These are phyloP conservation scores for Sisymbrium altissimum DNA, from an alignment of 345 rosid species.

Conservation along the genomic window DNA sequence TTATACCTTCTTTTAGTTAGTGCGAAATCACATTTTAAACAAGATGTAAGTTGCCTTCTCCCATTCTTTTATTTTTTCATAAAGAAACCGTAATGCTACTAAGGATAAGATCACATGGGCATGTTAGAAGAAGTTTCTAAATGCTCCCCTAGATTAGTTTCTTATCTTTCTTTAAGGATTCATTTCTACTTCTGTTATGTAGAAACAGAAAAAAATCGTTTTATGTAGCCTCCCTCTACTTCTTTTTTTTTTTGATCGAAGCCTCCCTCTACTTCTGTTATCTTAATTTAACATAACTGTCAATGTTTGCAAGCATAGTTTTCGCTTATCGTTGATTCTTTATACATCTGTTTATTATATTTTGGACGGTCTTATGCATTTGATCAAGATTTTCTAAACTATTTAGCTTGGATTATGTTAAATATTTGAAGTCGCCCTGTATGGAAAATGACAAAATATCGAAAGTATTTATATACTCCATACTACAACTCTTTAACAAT, in stretches of 20 bases:
- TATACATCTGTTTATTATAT: neutral
- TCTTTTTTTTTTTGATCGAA: too few species aligned
- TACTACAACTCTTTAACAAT: neutral
- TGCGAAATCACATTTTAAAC: neutral
- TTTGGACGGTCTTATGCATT: neutral
- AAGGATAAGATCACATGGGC: neutral
- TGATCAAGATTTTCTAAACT: too few species aligned
- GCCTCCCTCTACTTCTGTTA: neutral
- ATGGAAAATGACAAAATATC: slow-evolving; percentile 8
- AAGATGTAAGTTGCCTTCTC: neutral
- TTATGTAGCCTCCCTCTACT: neutral
- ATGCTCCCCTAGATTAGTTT: neutral
- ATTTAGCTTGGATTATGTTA: neutral
- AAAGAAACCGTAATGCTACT: neutral
- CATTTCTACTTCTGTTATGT: neutral
- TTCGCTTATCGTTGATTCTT: neutral
- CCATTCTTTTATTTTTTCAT: neutral
- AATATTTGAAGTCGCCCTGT: neutral
- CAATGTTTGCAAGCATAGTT: neutral
- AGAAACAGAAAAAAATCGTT: neutral
- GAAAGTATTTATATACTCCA: neutral
- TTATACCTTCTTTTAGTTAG: neutral
- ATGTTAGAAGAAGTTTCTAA: neutral
- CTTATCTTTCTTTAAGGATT: neutral
- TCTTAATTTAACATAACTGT: neutral